Evolutionary conservation across 495 filamentous ascomycete species (phyloP).

Genomic region (Penicillium samsonianum): DNA sequence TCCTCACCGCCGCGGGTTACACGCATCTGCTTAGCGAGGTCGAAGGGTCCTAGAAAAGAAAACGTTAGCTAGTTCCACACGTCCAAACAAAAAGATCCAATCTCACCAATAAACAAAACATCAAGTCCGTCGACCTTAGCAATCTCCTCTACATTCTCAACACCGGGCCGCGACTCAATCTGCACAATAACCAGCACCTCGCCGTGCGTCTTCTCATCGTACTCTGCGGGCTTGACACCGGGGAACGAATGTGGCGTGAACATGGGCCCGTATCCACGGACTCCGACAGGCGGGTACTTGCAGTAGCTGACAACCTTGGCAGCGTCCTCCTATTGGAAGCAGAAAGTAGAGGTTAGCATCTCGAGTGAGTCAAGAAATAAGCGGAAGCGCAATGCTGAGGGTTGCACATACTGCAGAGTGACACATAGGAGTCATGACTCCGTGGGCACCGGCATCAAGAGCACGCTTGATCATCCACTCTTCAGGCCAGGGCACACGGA

Average conservation of each 20-base stretch:
- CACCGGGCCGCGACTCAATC: constrained; percentile 49
- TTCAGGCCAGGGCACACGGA: constrained; percentile 65
- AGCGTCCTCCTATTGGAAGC: constrained; percentile 50
- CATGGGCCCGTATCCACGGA: constrained; percentile 67
- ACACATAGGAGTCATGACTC: constrained; percentile 51
- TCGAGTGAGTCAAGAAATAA: neutral
- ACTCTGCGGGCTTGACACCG: constrained; percentile 36
- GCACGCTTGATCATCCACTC: constrained; percentile 76
- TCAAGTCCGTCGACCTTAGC: constrained; percentile 47
- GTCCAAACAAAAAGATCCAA: neutral
- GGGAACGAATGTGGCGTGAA: constrained; percentile 50
- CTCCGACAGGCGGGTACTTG: constrained; percentile 67
- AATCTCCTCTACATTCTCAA: constrained; percentile 53
- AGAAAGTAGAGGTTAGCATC: neutral
- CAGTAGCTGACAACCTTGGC: constrained; percentile 57
- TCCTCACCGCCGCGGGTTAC: constrained; percentile 41
- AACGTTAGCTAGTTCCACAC: neutral
- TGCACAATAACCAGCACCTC: constrained; percentile 45
- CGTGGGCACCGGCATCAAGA: constrained; percentile 69
- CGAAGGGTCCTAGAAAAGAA: constrained; percentile 54
- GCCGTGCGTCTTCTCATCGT: constrained; percentile 39
- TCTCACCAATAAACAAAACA: constrained; percentile 44
- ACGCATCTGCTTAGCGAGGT: constrained; percentile 43
- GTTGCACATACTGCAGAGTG: constrained; percentile 33
- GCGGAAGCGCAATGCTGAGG: neutral